phyloP scores from a whole-genome alignment of 768 basidiomycete genomes.

The Psilocybe tampanensis region DNA sequence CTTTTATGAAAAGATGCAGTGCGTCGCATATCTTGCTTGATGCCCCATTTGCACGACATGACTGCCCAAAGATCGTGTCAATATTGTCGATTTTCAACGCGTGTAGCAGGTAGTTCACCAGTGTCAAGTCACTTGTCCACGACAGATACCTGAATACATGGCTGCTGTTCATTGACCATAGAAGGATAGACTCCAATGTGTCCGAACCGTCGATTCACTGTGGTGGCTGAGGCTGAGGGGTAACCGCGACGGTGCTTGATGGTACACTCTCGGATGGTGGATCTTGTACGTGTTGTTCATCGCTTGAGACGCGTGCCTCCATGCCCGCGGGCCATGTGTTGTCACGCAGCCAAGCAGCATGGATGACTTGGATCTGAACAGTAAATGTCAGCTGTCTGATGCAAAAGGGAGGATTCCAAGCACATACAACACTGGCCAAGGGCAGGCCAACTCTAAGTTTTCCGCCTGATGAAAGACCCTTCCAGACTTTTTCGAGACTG shows the following conservation, averaged over 20 bases:
- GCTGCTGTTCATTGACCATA: not conserved
- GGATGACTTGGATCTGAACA: conserved; percentile 68
- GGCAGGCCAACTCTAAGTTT: conserved; percentile 64
- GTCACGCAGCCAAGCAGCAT: conserved; percentile 77
- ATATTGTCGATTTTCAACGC: not conserved
- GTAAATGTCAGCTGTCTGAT: conserved; percentile 17
- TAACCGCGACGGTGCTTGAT: not conserved
- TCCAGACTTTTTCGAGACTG: conserved; percentile 65
- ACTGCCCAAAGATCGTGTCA: not conserved
- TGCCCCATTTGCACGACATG: conserved; percentile 1
- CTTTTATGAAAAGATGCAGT: conserved; percentile 3
- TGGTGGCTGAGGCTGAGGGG: not conserved
- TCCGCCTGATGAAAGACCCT: conserved; percentile 58
- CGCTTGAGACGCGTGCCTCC: conserved; percentile 64
- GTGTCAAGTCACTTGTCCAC: not conserved
- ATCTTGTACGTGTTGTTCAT: conserved; percentile 33
- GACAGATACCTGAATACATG: not conserved
- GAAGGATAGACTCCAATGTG: conserved; percentile 6
- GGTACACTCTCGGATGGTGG: not conserved
- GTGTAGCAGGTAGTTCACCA: not conserved
- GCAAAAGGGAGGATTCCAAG: conserved; percentile 5
- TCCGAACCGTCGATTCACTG: not conserved
- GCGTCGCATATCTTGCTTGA: not conserved
- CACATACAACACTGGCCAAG: conserved; percentile 62
- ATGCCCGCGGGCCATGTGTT: conserved; percentile 73